Conservation (phyloP, 2,329 filamentous ascomycete genomes). For the Aspergillus sp. region DNA sequence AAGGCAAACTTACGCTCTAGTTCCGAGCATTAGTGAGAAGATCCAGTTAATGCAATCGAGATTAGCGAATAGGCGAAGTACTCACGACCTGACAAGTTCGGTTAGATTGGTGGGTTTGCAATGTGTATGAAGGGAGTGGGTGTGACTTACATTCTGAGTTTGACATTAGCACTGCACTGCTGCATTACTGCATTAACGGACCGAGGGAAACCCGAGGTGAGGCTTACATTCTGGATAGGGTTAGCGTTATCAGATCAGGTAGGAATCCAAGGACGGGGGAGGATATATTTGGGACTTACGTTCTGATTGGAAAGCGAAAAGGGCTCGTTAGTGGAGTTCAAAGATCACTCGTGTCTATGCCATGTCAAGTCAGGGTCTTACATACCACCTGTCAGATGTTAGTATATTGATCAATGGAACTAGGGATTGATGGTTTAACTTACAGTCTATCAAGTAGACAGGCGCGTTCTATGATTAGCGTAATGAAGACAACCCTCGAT, state of each 20-base stretch:
- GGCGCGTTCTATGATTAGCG: not conserved
- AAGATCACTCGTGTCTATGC: not conserved
- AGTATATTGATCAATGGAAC: not conserved
- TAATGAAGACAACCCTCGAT: not conserved
- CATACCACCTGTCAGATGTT: slow-evolving; percentile 14
- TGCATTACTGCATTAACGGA: not conserved
- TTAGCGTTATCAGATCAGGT: not conserved
- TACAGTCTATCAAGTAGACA: slow-evolving; percentile 9
- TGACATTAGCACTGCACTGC: not conserved
- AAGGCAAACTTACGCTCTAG: not conserved
- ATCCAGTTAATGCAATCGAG: not conserved
- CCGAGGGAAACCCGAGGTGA: not conserved
- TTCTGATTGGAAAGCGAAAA: slow-evolving; percentile 2
- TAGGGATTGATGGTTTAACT: not conserved
- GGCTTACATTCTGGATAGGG: slow-evolving; percentile 5
- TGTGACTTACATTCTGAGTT: slow-evolving; percentile 1
- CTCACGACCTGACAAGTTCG: not conserved
- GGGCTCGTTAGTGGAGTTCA: slow-evolving; percentile 7
- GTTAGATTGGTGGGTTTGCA: not conserved
- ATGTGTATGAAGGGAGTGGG: not conserved
- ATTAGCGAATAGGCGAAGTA: not conserved
- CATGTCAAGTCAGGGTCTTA: not conserved
- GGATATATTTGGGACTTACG: slow-evolving; percentile 3
- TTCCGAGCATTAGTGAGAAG: not conserved
- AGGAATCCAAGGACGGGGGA: not conserved